Percentiles rank a stretch among this genome's conserved stretches.
Evolutionary conservation across 2,329 filamentous ascomycete species (phyloP).

Genomic region (Fusarium foetens): DNA sequence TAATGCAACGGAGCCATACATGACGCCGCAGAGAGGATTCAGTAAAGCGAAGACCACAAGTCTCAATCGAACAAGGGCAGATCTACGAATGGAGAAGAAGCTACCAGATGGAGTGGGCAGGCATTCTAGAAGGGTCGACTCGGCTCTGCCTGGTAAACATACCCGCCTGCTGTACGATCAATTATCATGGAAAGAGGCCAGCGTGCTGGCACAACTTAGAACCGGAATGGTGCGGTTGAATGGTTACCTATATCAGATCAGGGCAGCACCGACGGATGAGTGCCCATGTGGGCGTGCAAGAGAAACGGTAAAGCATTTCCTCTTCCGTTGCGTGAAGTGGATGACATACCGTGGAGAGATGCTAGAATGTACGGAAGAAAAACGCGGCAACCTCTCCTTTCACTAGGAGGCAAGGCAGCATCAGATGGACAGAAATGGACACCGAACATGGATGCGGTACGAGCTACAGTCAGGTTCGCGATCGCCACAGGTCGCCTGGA

Average conservation of each 20-base stretch:
- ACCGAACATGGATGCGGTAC: background rate
- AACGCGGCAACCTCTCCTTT: background rate
- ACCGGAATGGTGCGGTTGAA: slow-evolving; percentile 8
- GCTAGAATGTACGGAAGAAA: background rate
- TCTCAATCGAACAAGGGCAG: background rate
- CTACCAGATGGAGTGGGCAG: background rate
- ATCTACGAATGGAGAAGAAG: background rate
- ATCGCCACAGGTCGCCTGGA: background rate
- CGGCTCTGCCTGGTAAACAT: slow-evolving; percentile 3
- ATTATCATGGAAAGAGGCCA: slow-evolving; percentile 31
- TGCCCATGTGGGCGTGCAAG: background rate
- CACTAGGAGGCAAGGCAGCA: background rate
- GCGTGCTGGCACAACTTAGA: slow-evolving; percentile 30
- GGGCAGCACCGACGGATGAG: background rate
- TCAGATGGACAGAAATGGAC: background rate
- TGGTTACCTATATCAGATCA: background rate
- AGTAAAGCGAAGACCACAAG: background rate
- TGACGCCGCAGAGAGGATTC: background rate
- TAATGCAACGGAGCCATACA: background rate
- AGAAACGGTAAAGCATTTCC: slow-evolving; percentile 6
- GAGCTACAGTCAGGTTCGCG: background rate
- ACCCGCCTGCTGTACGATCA: slow-evolving; percentile 31
- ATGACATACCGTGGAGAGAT: background rate
- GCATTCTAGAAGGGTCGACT: slow-evolving; percentile 24
- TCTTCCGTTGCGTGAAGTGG: slow-evolving; percentile 4